Percentiles rank a stretch among this genome's conserved stretches.
These are phyloP conservation scores for Lepiota brunneoincarnata DNA, from an alignment of 768 basidiomycete genomes.

Conservation along the genomic window DNA sequence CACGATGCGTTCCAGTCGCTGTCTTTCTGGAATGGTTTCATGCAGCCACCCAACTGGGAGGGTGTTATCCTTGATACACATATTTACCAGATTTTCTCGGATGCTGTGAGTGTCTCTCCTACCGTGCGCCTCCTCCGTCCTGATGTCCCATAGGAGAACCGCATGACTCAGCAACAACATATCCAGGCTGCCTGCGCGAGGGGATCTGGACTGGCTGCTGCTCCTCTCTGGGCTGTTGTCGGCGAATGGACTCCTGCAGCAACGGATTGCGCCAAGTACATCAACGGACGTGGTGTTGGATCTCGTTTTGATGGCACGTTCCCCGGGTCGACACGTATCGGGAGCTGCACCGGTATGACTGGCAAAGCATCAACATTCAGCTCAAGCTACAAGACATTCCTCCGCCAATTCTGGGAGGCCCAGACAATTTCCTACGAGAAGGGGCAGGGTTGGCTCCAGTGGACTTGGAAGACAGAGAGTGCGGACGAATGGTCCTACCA, in stretches of 20 bases:
- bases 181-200: constrained; percentile 57
- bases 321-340: constrained; percentile 62
- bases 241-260: constrained; percentile 85
- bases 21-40: constrained; percentile 65
- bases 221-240: constrained; percentile 77
- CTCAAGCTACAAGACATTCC: constrained; percentile 74
- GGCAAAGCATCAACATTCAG: constrained; percentile 77
- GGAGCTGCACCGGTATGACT: constrained; percentile 71
- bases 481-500: constrained; percentile 92
- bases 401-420: constrained; percentile 82
- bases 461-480: constrained; percentile 83
- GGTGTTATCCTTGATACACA: constrained; percentile 82
- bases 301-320: constrained; percentile 64
- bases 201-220: constrained; percentile 41
- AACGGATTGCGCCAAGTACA: constrained; percentile 76
- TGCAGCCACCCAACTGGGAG: constrained; percentile 46
- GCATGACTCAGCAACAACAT: constrained; percentile 49
- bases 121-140: not conserved
- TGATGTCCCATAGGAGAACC: constrained; percentile 35
- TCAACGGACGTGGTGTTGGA: constrained; percentile 80
- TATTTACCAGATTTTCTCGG: constrained; percentile 73
- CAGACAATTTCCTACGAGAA: constrained; percentile 74
- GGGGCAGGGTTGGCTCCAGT: constrained; percentile 74
- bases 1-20: constrained; percentile 81
- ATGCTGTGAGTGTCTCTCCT: constrained; percentile 37